phyloP scores from a whole-genome alignment of 176 grass and related monocot genomes.

The Triticum dicoccoides region DNA sequence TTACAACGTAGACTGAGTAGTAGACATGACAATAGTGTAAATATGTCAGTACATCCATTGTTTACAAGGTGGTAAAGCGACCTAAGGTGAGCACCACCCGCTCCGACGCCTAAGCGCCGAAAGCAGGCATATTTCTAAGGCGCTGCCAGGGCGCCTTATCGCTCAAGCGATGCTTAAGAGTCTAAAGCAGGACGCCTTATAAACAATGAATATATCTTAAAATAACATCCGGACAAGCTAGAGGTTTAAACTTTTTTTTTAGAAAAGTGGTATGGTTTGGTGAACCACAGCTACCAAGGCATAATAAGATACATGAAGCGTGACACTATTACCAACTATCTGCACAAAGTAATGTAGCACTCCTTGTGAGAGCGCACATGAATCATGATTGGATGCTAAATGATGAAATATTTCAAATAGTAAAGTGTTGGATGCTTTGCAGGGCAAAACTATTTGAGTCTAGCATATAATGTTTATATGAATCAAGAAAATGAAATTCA shows the following conservation, averaged over 20 bases:
- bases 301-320: constrained; percentile 5
- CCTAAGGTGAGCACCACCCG: no score
- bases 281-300: not conserved
- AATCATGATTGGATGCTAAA: not conserved
- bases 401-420: not conserved
- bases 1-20: not conserved
- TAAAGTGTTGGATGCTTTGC: not conserved
- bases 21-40: not conserved
- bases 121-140: no score
- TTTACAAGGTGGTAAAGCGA: no score
- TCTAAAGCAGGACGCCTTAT: no score
- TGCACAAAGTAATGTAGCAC: not conserved
- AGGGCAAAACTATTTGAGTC: not conserved
- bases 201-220: not conserved
- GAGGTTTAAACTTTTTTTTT: not conserved
- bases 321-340: not conserved
- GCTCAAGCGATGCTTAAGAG: no score
- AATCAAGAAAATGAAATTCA: not conserved
- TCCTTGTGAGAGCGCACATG: not conserved
- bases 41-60: not conserved
- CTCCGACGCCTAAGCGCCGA: no score
- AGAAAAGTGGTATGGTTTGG: not conserved
- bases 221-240: not conserved
- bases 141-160: no score
- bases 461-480: not conserved